Evolutionary conservation across 805 yeast genomes (phyloP).

Genomic region (Metschnikowia vanudenii): DNA sequence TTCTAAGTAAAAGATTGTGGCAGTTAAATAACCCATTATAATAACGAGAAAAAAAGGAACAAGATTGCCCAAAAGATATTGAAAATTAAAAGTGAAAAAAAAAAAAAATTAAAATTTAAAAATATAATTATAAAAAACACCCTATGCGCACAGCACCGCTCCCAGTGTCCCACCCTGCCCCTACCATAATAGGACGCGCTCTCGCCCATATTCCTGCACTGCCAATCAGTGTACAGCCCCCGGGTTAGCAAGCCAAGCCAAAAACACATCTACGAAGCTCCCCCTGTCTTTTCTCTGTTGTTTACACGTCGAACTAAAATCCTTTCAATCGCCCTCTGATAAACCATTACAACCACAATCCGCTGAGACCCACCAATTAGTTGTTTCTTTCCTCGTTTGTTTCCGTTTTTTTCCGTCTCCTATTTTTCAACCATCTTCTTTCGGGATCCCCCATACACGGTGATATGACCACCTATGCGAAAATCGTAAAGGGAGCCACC

Average conservation of each 20-base stretch:
- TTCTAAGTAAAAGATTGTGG: no score
- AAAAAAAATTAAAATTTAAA: no score
- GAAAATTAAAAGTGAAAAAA: no score
- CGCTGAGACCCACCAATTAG: no score
- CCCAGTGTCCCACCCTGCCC: background rate
- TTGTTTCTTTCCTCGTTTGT: background rate
- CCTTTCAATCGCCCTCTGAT: background rate
- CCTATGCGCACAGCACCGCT: no score
- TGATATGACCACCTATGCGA: constrained; percentile 46
- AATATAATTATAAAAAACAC: no score
- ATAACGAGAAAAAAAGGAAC: no score
- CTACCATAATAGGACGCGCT: background rate
- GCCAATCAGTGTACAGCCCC: constrained; percentile 1
- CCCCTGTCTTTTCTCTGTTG: no score
- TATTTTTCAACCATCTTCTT: background rate
- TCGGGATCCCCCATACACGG: background rate
- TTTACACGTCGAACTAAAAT: background rate
- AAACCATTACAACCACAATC: background rate
- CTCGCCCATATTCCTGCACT: constrained; percentile 6
- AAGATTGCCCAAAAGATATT: no score
- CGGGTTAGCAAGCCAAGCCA: constrained; percentile 3
- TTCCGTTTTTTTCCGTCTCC: background rate
- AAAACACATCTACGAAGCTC: background rate
- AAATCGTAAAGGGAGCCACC: constrained; percentile 63
- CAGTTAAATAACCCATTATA: no score